Conservation (phyloP, 768 basidiomycete genomes). For the Lyophyllum atratum region DNA sequence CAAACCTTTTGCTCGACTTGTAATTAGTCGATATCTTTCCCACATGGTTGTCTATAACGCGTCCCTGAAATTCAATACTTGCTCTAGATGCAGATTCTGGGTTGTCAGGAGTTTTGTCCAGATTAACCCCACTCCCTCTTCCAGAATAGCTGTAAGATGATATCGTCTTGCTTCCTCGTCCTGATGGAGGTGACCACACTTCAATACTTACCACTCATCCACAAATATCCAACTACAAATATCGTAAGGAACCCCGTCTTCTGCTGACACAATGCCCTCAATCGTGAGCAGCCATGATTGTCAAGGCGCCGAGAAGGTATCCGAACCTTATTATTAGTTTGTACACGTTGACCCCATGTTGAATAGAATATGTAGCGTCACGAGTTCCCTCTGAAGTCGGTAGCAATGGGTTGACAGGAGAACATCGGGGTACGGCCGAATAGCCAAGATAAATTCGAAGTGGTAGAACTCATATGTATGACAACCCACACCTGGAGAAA, state of each 20-base stretch:
- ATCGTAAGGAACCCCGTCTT: constrained; percentile 11
- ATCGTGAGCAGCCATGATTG: constrained; percentile 6
- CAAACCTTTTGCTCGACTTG: neutral
- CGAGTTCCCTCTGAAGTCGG: constrained; percentile 4
- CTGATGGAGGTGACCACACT: neutral
- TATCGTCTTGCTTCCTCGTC: neutral
- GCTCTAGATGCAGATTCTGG: neutral
- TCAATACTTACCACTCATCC: neutral
- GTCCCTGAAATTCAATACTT: constrained; percentile 12
- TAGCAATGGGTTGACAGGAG: constrained; percentile 8
- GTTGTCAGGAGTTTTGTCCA: constrained; percentile 1
- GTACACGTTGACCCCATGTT: constrained; percentile 3
- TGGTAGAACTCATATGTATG: neutral
- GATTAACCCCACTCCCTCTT: neutral
- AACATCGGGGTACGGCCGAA: constrained; percentile 5
- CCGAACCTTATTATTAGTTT: neutral
- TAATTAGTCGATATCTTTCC: constrained; percentile 20
- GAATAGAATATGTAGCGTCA: constrained; percentile 3
- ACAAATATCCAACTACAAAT: constrained; percentile 9
- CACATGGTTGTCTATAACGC: constrained; percentile 19
- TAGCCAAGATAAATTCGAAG: neutral
- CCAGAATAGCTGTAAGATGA: neutral
- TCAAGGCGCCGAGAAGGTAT: neutral
- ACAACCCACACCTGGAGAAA: neutral
- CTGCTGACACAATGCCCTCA: constrained; percentile 4